These are phyloP conservation scores for Colletotrichum sp. DNA, from an alignment of 2,329 filamentous ascomycete species.

Conservation along the genomic window DNA sequence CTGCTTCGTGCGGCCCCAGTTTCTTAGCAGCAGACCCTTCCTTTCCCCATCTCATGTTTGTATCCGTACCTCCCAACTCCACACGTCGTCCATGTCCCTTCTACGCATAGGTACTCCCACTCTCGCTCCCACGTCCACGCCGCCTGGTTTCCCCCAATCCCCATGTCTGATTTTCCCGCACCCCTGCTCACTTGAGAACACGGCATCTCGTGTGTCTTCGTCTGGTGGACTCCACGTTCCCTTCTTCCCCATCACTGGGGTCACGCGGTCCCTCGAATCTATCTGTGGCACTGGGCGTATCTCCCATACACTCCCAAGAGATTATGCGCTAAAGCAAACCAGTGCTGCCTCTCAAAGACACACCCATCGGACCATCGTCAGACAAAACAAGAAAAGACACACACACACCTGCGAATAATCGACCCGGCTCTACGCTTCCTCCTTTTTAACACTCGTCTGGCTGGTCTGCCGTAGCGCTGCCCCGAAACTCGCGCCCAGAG, in stretches of 20 bases:
- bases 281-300: slow-evolving; percentile 19
- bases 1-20: neutral
- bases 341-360: neutral
- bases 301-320: slow-evolving; percentile 7
- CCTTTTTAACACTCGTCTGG: neutral
- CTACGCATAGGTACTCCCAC: neutral
- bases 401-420: neutral
- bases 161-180: slow-evolving; percentile 5
- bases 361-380: neutral
- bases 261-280: slow-evolving; percentile 21
- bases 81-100: neutral
- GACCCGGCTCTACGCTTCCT: neutral
- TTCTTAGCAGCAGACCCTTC: neutral
- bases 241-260: slow-evolving; percentile 1
- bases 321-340: slow-evolving; percentile 17
- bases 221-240: neutral
- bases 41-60: neutral
- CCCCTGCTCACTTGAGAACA: neutral
- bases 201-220: slow-evolving; percentile 8
- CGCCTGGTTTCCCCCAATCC: slow-evolving; percentile 7
- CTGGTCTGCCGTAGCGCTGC: neutral
- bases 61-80: neutral
- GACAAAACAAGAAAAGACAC: neutral
- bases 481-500: neutral
- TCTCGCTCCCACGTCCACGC: neutral